Evolutionary conservation across 2,329 filamentous ascomycete species (phyloP).

Genomic region (Xylaria sp.): DNA sequence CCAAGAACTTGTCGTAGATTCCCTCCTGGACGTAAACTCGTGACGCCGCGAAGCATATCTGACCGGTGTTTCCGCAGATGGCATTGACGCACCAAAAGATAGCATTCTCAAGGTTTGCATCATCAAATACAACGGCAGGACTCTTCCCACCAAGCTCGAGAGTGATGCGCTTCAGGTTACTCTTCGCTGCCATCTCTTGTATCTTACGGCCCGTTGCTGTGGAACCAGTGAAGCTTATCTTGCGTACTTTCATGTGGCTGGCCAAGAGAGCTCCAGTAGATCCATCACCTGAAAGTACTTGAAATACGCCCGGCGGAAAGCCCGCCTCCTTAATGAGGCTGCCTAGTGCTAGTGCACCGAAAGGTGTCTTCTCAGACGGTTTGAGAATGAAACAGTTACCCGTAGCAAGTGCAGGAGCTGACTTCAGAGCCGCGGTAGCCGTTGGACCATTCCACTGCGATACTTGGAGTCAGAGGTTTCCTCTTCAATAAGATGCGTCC

Average conservation of each 20-base stretch:
- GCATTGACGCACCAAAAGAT: constrained; percentile 37
- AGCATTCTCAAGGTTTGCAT: constrained; percentile 38
- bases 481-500: neutral
- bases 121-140: constrained; percentile 38
- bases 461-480: neutral
- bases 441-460: constrained; percentile 51
- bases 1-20: constrained; percentile 37
- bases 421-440: constrained; percentile 53
- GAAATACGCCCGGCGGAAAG: constrained; percentile 54
- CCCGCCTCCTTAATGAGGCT: constrained; percentile 51
- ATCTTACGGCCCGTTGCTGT: constrained; percentile 60
- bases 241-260: constrained; percentile 36
- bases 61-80: constrained; percentile 35
- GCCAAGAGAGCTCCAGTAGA: constrained; percentile 36
- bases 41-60: constrained; percentile 33
- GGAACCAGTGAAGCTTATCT: constrained; percentile 39
- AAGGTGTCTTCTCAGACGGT: constrained; percentile 53
- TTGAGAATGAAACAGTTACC: constrained; percentile 55
- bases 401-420: constrained; percentile 51
- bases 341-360: constrained; percentile 31
- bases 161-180: constrained; percentile 39
- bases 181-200: constrained; percentile 39
- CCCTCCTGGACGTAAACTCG: constrained; percentile 39
- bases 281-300: constrained; percentile 48
- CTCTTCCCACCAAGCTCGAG: constrained; percentile 40